Base-by-base conservation (phyloP, 805 yeast genomes). In the Candida krabiensis region DNA sequence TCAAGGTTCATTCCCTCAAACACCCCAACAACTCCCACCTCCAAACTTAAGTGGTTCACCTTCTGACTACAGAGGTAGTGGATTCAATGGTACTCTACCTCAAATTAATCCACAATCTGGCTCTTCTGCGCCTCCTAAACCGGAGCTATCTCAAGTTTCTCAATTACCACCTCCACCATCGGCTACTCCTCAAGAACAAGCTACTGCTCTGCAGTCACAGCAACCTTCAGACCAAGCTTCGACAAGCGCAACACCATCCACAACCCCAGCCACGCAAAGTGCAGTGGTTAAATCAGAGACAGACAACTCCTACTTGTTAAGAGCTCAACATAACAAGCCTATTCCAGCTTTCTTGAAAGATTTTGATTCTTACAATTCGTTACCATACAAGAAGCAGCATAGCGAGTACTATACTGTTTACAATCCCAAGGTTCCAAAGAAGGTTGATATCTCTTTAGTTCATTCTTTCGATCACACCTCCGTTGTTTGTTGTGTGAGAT, bases 401-500 rank as follows among this genome's bases (percentile, higher is more conserved):
- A 79, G 77, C 40, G 96, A 87, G 58, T 91, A 87, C 69, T 87
- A 86, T 63, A 85, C 87, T 11, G 75, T 93, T 49, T 91, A 85
- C 70, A 93, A 91, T 67, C 96, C 96, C 28, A 86, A 88, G 19
- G 78, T 88, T 47, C 82, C 85, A 34, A 77, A 78, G 46, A 66
- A 70, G 28, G 75, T 87, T 41, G 97, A 91, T 57, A 90, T 91
- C 35, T 93, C 89, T 35, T 73, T 91, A 46, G 86, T 89, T 51
- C 93, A 86, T 58, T 83, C 96, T 11, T 77, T 91, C 52, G 95
- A 86, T 59, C 98, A 93, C 68, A 77, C 89, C 12, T 85, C 96
- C 2, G 98, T 91, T 30, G 98, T 91, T 35, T 93, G 98, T 70
- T 91, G 98, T 65, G 98, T 91, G 41, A 76, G 95, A 45, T 91